phyloP scores from a whole-genome alignment of 2,329 filamentous ascomycete species.

The Thermoascus crustaceus region DNA sequence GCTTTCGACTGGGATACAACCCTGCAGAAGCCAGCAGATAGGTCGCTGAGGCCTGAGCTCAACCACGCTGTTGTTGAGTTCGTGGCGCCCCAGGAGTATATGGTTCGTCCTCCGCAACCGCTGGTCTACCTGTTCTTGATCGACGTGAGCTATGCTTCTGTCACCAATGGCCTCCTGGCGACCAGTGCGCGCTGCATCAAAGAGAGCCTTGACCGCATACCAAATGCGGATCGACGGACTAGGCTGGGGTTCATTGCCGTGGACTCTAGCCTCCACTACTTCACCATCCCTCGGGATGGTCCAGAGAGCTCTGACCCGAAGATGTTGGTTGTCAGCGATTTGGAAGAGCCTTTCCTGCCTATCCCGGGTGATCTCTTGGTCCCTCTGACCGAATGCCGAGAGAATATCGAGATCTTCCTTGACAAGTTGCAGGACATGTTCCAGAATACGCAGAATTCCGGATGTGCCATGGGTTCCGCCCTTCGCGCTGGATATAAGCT shows the following conservation, averaged over 20 bases:
- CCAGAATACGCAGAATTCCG: slow-evolving; percentile 80
- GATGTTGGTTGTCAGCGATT: slow-evolving; percentile 89
- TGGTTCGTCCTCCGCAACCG: slow-evolving; percentile 94
- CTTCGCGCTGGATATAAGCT: slow-evolving; percentile 90
- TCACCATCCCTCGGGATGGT: slow-evolving; percentile 81
- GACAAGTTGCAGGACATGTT: slow-evolving; percentile 93
- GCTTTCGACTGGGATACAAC: slow-evolving; percentile 97
- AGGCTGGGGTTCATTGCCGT: slow-evolving; percentile 91
- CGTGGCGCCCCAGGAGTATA: slow-evolving; percentile 96
- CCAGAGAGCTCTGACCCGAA: slow-evolving; percentile 76
- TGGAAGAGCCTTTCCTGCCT: slow-evolving; percentile 93
- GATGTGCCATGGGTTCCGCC: slow-evolving; percentile 91
- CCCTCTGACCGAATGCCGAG: slow-evolving; percentile 76
- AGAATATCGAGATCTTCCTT: slow-evolving; percentile 86
- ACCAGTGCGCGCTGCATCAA: slow-evolving; percentile 89
- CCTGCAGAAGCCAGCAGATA: slow-evolving; percentile 80
- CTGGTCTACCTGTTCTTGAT: slow-evolving; percentile 93
- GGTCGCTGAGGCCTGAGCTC: slow-evolving; percentile 85
- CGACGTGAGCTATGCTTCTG: slow-evolving; percentile 84
- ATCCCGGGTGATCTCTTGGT: slow-evolving; percentile 88
- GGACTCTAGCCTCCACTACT: slow-evolving; percentile 91
- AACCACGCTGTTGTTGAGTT: slow-evolving; percentile 98
- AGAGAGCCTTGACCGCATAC: slow-evolving; percentile 92
- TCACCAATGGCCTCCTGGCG: slow-evolving; percentile 82
- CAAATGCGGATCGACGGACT: slow-evolving; percentile 91